phyloP scores from a whole-genome alignment of 768 basidiomycete species.

The Boletellus sp. region DNA sequence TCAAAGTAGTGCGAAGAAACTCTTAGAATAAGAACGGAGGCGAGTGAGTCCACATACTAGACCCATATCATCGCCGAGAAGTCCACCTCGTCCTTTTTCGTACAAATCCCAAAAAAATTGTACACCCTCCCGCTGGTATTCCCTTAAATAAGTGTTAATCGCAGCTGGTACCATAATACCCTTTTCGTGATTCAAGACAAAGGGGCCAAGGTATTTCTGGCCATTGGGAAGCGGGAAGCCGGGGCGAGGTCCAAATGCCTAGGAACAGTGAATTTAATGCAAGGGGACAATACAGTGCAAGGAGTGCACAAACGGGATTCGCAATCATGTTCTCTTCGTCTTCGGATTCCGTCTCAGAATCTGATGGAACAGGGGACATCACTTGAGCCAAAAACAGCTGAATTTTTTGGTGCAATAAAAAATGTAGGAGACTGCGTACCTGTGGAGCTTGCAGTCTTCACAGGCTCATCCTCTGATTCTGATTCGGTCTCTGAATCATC shows the following conservation, averaged over 20 bases:
- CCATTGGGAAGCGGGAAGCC: conserved; percentile 46
- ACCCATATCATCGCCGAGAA: conserved; percentile 98
- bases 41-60: conserved; percentile 40
- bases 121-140: conserved; percentile 87
- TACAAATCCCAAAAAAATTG: conserved; percentile 78
- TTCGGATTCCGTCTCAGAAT: conserved; percentile 47
- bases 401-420: not conserved
- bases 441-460: conserved; percentile 4
- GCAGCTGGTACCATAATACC: conserved; percentile 55
- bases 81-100: conserved; percentile 61
- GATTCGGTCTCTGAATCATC: conserved; percentile 48
- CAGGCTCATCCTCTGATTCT: conserved; percentile 33
- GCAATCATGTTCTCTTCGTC: conserved; percentile 31
- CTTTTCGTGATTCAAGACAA: conserved; percentile 47
- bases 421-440: conserved; percentile 18
- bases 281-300: not conserved
- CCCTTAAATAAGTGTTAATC: conserved; percentile 84
- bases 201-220: conserved; percentile 41
- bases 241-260: conserved; percentile 50
- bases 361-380: conserved; percentile 6
- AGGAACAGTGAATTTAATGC: not conserved
- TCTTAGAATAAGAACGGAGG: not conserved
- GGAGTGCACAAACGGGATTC: conserved; percentile 27
- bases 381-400: not conserved
- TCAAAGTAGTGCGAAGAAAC: not conserved